Percentiles rank a stretch among this genome's conserved stretches.
These are phyloP conservation scores for Leptodermis oblonga DNA, from an alignment of 257 asterid species.

Conservation along the genomic window DNA sequence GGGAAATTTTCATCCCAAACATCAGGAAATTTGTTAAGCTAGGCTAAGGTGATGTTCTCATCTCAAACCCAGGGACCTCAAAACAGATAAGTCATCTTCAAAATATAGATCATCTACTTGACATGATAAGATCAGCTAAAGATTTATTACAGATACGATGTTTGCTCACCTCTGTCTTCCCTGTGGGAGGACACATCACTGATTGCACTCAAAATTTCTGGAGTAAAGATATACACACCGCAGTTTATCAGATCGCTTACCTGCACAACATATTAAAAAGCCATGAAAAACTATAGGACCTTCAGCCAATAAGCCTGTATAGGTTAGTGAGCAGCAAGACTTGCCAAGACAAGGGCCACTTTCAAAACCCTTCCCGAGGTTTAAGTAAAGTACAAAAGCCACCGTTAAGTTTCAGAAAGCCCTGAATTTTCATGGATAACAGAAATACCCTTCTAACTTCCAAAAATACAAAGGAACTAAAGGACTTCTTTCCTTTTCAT, in stretches of 20 bases:
- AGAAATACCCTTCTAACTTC: too few species aligned
- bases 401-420: too few species aligned
- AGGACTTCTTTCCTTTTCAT: too few species aligned
- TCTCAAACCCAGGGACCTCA: not conserved
- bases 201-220: constrained; percentile 56
- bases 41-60: not conserved
- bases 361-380: constrained; percentile 88
- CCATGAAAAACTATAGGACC: constrained; percentile 3
- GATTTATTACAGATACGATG: constrained; percentile 4
- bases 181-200: constrained; percentile 45
- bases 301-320: not conserved
- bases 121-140: not conserved
- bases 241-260: constrained; percentile 83
- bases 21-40: constrained; percentile 1
- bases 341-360: constrained; percentile 16
- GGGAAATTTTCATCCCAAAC: not conserved
- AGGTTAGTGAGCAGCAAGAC: constrained; percentile 8
- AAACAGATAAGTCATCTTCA: not conserved
- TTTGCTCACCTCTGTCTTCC: constrained; percentile 52
- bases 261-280: constrained; percentile 30
- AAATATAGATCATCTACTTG: not conserved
- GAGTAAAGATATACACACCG: constrained; percentile 72
- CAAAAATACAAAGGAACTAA: too few species aligned
- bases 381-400: too few species aligned
- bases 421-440: too few species aligned